Conservation (phyloP, 108 stramenopile species). For the Schizochytrium sp. region DNA sequence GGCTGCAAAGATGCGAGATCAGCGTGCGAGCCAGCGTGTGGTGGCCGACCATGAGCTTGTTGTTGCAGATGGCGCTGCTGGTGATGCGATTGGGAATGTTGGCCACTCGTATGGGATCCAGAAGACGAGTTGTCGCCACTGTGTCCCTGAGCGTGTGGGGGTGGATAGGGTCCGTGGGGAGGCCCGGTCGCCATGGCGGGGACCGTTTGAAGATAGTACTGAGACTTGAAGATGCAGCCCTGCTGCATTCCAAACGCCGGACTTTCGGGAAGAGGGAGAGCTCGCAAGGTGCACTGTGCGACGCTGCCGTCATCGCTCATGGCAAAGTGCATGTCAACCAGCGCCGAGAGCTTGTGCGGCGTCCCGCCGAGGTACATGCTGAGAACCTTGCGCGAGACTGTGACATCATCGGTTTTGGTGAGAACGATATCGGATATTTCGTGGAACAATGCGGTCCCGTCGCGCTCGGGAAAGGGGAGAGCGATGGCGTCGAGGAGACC, state of each 20-base stretch:
- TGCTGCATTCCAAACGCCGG: background rate
- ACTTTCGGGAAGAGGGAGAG: background rate
- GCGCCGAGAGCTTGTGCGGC: background rate
- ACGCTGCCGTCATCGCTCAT: background rate
- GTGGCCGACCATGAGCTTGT: background rate
- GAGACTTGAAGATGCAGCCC: background rate
- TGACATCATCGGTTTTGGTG: background rate
- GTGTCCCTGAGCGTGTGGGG: background rate
- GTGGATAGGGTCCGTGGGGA: background rate
- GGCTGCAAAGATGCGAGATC: too few species aligned
- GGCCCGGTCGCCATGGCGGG: background rate
- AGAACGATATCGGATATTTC: background rate
- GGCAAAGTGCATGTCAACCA: background rate
- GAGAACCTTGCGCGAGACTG: background rate
- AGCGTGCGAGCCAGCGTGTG: too few species aligned
- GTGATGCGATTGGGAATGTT: background rate
- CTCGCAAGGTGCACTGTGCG: background rate
- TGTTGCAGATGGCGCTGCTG: background rate
- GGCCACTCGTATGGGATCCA: background rate
- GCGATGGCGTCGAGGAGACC: background rate
- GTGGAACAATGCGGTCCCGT: background rate
- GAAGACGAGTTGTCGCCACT: background rate
- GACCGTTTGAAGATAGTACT: background rate
- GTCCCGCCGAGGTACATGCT: background rate
- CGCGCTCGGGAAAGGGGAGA: background rate